Evolutionary conservation across 2,329 filamentous ascomycete genomes (phyloP), one percentile per base, ranked within the genome.

Genomic region (Paecilomyces formosus): DNA sequence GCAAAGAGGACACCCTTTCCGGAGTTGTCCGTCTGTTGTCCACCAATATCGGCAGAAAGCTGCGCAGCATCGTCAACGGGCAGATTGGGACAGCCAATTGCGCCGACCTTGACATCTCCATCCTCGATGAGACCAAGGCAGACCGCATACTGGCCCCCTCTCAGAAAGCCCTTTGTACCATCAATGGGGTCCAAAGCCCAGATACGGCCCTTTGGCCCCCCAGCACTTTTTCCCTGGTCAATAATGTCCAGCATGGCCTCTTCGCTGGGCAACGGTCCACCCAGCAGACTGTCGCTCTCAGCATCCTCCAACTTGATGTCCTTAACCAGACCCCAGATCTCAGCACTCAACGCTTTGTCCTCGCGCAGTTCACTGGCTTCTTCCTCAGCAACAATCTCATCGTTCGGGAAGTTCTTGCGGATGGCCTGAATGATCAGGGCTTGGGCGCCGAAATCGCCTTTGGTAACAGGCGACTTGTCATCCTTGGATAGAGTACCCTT

Each of bases 131-230:
- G 81, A 35, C 85, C 94, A 4, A 99, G 83, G 72, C 93, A 97
- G 57, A 99, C 92, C 57, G 94, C 95, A 72, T 99, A 99, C 79
- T 99, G 94, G 45, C 92, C 95, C 56, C 94, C 94, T 62, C 95
- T 85, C 61, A 99, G 81, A 79, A 99, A 99, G 30, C 94, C 95
- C 79, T 97, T 96, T 57, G 94, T 99, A 64, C 94, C 94, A 75
- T 99, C 94, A 62, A 99, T 97, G 60, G 94, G 94, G 75, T 99
- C 94, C 58, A 99, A 86, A 49, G 93, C 90, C 94, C 94, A 99
- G 74, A 97, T 90, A 65, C 94, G 74, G 21, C 75, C 74, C 61
- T 71, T 71, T 54, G 70, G 59, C 45, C 75, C 74, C 61, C 74
- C 74, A 2, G 68, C 65, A 49, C 74, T 76, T 61, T 77, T 76